Percentiles rank a stretch among this genome's conserved stretches.
Evolutionary conservation across 495 filamentous ascomycete species (phyloP).

Genomic region (Podospora australis): DNA sequence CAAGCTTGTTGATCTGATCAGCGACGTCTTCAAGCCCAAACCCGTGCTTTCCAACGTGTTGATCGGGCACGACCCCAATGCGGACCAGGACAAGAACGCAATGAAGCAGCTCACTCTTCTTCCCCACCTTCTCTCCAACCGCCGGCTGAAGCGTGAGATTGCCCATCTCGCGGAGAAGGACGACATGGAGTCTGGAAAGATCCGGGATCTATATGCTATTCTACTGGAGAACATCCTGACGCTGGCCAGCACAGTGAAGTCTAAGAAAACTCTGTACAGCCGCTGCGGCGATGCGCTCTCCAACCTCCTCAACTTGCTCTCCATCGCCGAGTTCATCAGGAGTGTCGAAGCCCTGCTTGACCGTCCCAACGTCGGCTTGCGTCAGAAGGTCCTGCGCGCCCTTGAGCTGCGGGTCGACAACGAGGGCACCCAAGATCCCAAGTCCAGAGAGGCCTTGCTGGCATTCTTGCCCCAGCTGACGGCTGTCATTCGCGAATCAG

Average conservation of each 20-base stretch:
- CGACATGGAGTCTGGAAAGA: constrained; percentile 53
- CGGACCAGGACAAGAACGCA: constrained; percentile 52
- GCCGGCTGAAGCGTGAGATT: constrained; percentile 42
- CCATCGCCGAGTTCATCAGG: constrained; percentile 76
- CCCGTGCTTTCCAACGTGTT: constrained; percentile 60
- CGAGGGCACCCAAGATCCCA: constrained; percentile 56
- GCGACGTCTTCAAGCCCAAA: constrained; percentile 66
- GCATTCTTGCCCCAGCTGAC: constrained; percentile 73
- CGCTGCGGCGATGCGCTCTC: constrained; percentile 64
- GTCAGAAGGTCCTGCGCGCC: constrained; percentile 71
- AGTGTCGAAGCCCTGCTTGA: constrained; percentile 72
- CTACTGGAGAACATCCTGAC: constrained; percentile 62
- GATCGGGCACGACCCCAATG: constrained; percentile 58
- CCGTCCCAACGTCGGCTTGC: constrained; percentile 61
- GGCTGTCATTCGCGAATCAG: constrained; percentile 61
- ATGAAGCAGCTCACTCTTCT: constrained; percentile 57
- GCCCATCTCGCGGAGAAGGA: constrained; percentile 44
- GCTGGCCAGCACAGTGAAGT: constrained; percentile 54
- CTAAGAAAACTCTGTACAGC: constrained; percentile 54
- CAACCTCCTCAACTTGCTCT: constrained; percentile 68
- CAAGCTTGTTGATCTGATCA: constrained; percentile 64
- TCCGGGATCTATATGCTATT: constrained; percentile 60
- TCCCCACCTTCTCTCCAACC: constrained; percentile 45
- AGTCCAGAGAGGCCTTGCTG: constrained; percentile 62
- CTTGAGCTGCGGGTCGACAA: constrained; percentile 67